Base-by-base conservation (phyloP, 164 flowering plant genomes). In the Aristolochia fimbriata region DNA sequence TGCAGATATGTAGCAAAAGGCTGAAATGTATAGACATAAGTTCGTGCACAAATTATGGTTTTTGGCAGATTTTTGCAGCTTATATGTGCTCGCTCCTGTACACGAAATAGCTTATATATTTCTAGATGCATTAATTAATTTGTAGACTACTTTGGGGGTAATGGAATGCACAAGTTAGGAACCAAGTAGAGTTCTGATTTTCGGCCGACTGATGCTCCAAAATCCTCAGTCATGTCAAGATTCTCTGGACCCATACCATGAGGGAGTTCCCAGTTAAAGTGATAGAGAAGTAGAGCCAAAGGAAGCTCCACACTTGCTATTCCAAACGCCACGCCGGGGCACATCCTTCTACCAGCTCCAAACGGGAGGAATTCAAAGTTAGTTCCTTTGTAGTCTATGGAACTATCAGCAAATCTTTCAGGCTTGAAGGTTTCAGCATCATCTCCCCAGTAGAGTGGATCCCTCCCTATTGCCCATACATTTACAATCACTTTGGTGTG, bases 351-450 rank as follows among this genome's bases (percentile, higher is more conserved):
- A 2, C 80, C 77, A 0, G 75, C 61, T 8, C 75, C 80, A 43
- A 76, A 76, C 0, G 80, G 77, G 37, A 73, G 30, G 12, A 71
- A 15, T 59, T 71, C 71, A 24, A 73, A 76, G 50, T 71, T 65
- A 21, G 62, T 64, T 9, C 80, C 77, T 51, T 68, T 70, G 16
- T 65, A 70, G n/a, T 73, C 77, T 6, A 73, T 5, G 4, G 58
- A 51, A 0, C 16, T 20, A 0, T 62, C 72, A 4, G 68, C 21
- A 43, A 76, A 76, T 47, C 77, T 60, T 22, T 73, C 73, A 0
- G 77, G 80, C 47, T 16, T 37, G 61, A 76, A 72, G 41, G 62
- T 63, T 2, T 27, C 17, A 14, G 76, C 76, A 14, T 31, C 37
- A 31, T 60, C 62, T 1, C 56, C 31, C 76, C 76, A 76, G 15